These are phyloP conservation scores for Imleria badia DNA, from an alignment of 768 basidiomycete genomes.

Conservation along the genomic window DNA sequence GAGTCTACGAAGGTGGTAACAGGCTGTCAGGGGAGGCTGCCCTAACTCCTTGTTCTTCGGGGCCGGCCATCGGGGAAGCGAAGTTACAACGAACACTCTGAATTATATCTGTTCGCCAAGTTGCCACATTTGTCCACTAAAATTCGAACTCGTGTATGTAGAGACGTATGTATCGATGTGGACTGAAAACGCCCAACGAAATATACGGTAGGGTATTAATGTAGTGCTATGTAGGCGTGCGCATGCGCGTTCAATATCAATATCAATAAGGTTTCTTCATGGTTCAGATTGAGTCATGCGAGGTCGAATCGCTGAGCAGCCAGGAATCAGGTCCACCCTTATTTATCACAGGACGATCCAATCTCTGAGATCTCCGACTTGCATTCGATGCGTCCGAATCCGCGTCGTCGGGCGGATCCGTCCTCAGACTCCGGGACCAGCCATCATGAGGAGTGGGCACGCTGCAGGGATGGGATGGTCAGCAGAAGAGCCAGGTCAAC, in stretches of 20 bases:
- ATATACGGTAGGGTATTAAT: neutral
- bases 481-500: neutral
- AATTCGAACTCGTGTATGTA: too few relatives aligned
- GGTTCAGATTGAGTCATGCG: slow-evolving; percentile 4
- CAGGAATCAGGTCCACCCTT: neutral
- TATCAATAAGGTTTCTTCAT: too few relatives aligned
- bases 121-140: too few relatives aligned
- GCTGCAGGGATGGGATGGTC: neutral
- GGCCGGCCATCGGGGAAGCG: too few relatives aligned
- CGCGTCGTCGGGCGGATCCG: neutral
- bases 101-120: too few relatives aligned
- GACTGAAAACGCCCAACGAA: neutral
- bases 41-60: too few relatives aligned
- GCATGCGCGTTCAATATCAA: neutral
- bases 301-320: slow-evolving; percentile 13
- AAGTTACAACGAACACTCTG: too few relatives aligned
- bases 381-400: slow-evolving; percentile 24
- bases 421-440: slow-evolving; percentile 15
- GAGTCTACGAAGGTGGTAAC: too few relatives aligned
- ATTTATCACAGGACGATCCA: slow-evolving; percentile 1
- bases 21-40: too few relatives aligned
- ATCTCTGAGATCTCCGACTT: slow-evolving; percentile 9
- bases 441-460: neutral
- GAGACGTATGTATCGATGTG: too few relatives aligned
- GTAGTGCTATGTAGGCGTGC: neutral